phyloP scores from a whole-genome alignment of 129 eudicot genomes.

The Pittosporum tobira region DNA sequence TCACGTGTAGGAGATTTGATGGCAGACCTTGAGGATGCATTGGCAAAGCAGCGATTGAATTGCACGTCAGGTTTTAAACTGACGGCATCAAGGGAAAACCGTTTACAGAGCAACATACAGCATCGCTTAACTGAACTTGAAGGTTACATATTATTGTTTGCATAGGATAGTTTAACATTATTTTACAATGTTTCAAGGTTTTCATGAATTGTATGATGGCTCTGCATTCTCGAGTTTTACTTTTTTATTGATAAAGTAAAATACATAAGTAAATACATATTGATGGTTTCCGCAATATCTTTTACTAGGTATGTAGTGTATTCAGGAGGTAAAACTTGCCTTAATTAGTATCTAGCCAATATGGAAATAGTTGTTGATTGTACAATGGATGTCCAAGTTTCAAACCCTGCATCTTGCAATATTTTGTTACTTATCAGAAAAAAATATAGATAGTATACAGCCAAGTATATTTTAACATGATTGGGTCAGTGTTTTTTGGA shows the following conservation, averaged over 20 bases:
- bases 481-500: too few relatives aligned
- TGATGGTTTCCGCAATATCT: neutral
- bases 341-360: too few relatives aligned
- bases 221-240: neutral
- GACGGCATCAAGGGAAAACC: conserved; percentile 49
- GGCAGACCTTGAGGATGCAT: conserved; percentile 78
- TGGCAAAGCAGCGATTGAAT: conserved; percentile 44
- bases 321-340: too few relatives aligned
- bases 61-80: conserved; percentile 51
- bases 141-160: conserved; percentile 34
- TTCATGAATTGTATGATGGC: neutral
- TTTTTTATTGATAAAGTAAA: too few relatives aligned
- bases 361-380: too few relatives aligned
- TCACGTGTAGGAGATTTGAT: conserved; percentile 57
- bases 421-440: too few relatives aligned
- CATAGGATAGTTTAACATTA: neutral
- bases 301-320: too few relatives aligned
- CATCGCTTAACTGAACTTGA: conserved; percentile 79
- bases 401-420: too few relatives aligned
- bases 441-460: too few relatives aligned
- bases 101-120: conserved; percentile 55
- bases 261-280: too few relatives aligned
- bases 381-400: too few relatives aligned
- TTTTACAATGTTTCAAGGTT: neutral
- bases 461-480: too few relatives aligned